Evolutionary conservation across 805 yeast species (phyloP), one percentile per base, ranked within the genome.

Genomic region (Yarrowia sp.): DNA sequence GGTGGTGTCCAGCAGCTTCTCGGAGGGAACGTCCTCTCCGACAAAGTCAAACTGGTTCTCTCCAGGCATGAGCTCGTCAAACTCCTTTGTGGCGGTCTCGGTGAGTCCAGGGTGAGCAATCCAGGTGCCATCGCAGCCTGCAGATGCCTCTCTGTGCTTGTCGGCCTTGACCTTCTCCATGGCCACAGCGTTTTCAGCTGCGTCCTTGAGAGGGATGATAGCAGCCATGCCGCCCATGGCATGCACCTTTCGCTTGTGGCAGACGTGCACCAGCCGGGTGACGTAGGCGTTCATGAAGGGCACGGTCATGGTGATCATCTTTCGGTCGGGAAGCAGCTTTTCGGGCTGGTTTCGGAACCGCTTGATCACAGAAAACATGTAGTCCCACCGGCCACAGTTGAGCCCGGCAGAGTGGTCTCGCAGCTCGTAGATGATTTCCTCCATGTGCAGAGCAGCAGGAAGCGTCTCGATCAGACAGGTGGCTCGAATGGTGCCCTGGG

Each of bases 151-250:
- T 67, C 90, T 80, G 74, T 84, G 81, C 80, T 87, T 87, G 78
- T 87, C 91, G 73, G 81, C 83, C 70, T 84, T 81, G 66, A 87
- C 90, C 71, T 85, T 85, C 70, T 83, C 86, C 86, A 87, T 83
- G 49, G 89, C 90, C 53, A 79, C 79, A 72, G 78, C 80, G 79
- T 87, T 86, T 67, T 76, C 83, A 50, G 80, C 80, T 72, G 87
- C 89, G 63, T 81, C 80, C 80, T 87, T 87, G 79, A 87, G 86
- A 49, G 90, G 90, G 73, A 87, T 87, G 77, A 85, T 88, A 10
- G 90, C 91, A 66, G 90, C 90, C 91, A 87, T 87, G 68, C 91
- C 91, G 65, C 91, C 91, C 83, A 87, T 85, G 47, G 91, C 91
- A 74, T 87, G 89, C 38, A 87, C 90, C 71, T 86, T 87, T 71